Evolutionary conservation across 1,284 basidiomycete genomes (phyloP).

Genomic region (Melampsora occidentalis): DNA sequence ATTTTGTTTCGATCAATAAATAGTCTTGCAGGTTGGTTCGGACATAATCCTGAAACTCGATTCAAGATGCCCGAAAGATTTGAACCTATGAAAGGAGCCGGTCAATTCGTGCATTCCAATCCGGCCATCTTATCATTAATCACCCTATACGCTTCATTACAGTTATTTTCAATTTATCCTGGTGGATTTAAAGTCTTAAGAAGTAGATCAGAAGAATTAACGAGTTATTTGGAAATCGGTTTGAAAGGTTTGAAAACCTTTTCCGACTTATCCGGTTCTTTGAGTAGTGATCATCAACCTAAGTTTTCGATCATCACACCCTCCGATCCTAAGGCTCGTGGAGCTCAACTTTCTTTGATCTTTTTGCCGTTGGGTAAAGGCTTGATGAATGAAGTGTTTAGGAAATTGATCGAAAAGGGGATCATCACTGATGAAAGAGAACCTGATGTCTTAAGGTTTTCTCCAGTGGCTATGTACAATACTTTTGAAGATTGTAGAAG

Average conservation of each 20-base stretch:
- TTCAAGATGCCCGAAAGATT: constrained; percentile 87
- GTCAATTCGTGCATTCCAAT: constrained; percentile 93
- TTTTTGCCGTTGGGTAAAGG: constrained; percentile 65
- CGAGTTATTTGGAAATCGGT: constrained; percentile 34
- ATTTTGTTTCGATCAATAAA: no score
- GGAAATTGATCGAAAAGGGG: constrained; percentile 65
- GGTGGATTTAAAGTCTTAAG: constrained; percentile 37
- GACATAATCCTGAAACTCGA: constrained; percentile 78
- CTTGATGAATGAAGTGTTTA: constrained; percentile 70
- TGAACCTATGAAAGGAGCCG: constrained; percentile 78
- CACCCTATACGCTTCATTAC: constrained; percentile 74
- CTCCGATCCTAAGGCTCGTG: constrained; percentile 62
- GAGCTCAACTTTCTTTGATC: constrained; percentile 78
- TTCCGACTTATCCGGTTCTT: constrained; percentile 46
- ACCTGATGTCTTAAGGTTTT: constrained; percentile 82
- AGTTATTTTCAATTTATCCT: constrained; percentile 63
- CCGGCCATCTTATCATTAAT: constrained; percentile 76
- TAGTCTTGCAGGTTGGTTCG: constrained; percentile 96
- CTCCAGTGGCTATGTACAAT: constrained; percentile 80
- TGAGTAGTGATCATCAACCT: constrained; percentile 48
- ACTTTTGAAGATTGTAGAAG: constrained; percentile 70
- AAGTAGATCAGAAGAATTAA: constrained; percentile 10
- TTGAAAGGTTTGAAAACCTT: constrained; percentile 54
- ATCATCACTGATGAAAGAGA: constrained; percentile 84
- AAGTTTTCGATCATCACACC: constrained; percentile 86